These are phyloP conservation scores for Leishmania guyanensis DNA, from an alignment of 208 protist species.

Conservation along the genomic window DNA sequence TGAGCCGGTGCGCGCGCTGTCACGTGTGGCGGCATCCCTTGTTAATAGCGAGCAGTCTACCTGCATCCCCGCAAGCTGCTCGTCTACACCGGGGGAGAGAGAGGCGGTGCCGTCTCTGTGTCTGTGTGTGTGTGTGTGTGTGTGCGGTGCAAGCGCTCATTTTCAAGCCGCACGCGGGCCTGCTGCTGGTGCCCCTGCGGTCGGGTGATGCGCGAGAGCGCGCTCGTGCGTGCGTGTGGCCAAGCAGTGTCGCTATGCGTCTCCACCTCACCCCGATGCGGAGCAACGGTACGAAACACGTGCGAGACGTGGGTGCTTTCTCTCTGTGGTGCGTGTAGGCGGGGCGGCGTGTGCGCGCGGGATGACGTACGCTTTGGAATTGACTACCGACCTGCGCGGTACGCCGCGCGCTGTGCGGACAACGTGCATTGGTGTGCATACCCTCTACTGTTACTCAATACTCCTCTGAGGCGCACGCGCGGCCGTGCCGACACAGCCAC, in stretches of 20 bases:
- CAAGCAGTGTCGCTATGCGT: slow-evolving; percentile 30
- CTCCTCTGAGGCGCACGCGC: too few species aligned
- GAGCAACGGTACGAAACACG: slow-evolving; percentile 35
- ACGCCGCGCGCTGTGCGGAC: too few species aligned
- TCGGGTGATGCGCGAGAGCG: slow-evolving; percentile 19
- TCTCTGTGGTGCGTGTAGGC: not conserved
- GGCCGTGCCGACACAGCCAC: too few species aligned
- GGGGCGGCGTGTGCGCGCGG: not conserved
- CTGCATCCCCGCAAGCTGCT: slow-evolving; percentile 45
- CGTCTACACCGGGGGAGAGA: slow-evolving; percentile 46
- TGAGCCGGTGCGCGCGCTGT: slow-evolving; percentile 68
- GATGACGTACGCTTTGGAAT: too few species aligned
- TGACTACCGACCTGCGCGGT: not conserved
- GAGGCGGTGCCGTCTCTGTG: not conserved
- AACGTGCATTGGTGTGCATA: too few species aligned
- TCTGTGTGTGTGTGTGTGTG: slow-evolving; percentile 1
- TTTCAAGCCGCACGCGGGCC: slow-evolving; percentile 30
- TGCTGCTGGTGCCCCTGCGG: slow-evolving; percentile 27
- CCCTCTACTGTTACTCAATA: too few species aligned
- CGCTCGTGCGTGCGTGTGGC: not conserved
- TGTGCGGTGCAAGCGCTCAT: slow-evolving; percentile 23
- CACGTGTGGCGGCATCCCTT: slow-evolving; percentile 26
- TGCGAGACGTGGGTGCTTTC: too few species aligned
- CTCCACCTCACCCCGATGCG: slow-evolving; percentile 14
- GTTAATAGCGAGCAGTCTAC: slow-evolving; percentile 34